A percentile compares a stretch with the other conserved stretches of the same genome.
phyloP scores from a whole-genome alignment of 2,329 filamentous ascomycete genomes.

The Endoconidiophora polonica region DNA sequence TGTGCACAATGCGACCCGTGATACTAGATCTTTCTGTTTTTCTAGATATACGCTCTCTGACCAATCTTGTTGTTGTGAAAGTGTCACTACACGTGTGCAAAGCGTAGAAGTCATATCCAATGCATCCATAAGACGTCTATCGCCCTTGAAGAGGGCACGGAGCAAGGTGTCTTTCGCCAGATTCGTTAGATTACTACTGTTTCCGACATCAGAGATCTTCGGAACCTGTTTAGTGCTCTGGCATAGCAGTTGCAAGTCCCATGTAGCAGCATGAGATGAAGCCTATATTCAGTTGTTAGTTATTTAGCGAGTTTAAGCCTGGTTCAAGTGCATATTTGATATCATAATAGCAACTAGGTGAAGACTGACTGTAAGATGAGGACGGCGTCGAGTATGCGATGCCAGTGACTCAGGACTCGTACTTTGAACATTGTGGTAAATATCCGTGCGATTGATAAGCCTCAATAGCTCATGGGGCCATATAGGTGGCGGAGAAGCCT shows the following conservation, averaged over 20 bases:
- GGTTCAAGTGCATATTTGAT: background rate
- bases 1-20: slow-evolving; percentile 71
- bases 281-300: slow-evolving; percentile 3
- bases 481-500: slow-evolving; percentile 59
- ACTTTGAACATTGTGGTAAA: slow-evolving; percentile 27
- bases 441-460: slow-evolving; percentile 66
- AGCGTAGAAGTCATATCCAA: slow-evolving; percentile 71
- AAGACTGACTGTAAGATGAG: slow-evolving; percentile 23
- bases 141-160: slow-evolving; percentile 75
- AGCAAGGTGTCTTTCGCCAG: slow-evolving; percentile 48
- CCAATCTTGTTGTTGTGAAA: slow-evolving; percentile 59
- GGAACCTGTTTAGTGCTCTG: slow-evolving; percentile 27
- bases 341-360: slow-evolving; percentile 14
- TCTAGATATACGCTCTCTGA: slow-evolving; percentile 77
- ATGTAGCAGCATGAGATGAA: slow-evolving; percentile 45
- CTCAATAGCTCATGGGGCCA: slow-evolving; percentile 59
- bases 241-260: slow-evolving; percentile 68
- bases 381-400: too few species aligned
- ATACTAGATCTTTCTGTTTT: slow-evolving; percentile 78
- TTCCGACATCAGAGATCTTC: too few species aligned
- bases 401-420: slow-evolving; percentile 13
- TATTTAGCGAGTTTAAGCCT: background rate
- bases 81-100: slow-evolving; percentile 61
- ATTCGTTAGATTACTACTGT: too few species aligned
- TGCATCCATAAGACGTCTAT: slow-evolving; percentile 77